Conservation (phyloP, 371 early-diverging fungal species). For the Apophysomyces elegans region DNA sequence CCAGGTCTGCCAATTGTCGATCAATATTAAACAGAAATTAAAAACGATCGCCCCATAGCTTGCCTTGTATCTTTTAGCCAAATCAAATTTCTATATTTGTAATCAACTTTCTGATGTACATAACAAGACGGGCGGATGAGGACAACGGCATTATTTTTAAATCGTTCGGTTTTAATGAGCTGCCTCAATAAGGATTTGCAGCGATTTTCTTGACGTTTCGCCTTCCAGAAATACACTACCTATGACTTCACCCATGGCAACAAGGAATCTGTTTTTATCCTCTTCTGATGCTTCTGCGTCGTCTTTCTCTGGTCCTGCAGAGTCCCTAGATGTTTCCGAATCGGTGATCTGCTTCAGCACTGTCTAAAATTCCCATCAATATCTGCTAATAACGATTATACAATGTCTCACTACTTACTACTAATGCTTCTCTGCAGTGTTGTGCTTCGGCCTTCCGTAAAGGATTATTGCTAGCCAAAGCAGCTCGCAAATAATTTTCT, state of each 20-base stretch:
- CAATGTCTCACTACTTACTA: slow-evolving; percentile 23
- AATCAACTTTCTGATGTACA: neutral
- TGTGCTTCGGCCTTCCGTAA: slow-evolving; percentile 35
- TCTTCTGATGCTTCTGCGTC: slow-evolving; percentile 16
- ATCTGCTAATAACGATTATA: too few relatives aligned
- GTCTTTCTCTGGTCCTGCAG: slow-evolving; percentile 13
- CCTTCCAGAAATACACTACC: slow-evolving; percentile 6
- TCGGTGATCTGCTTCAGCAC: slow-evolving; percentile 10
- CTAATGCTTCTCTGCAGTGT: slow-evolving; percentile 46
- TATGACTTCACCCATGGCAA: slow-evolving; percentile 9
- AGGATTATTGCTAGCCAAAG: slow-evolving; percentile 28
- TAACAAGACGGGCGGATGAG: too few relatives aligned
- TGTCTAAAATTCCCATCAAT: neutral
- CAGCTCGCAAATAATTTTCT: slow-evolving; percentile 35
- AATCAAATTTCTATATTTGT: neutral
- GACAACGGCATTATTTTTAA: neutral
- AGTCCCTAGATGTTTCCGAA: slow-evolving; percentile 8
- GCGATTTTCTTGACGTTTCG: neutral
- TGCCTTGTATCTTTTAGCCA: too few relatives aligned
- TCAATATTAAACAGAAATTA: too few relatives aligned
- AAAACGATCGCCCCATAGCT: too few relatives aligned
- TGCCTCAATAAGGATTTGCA: neutral
- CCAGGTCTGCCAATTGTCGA: too few relatives aligned
- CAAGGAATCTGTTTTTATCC: slow-evolving; percentile 4
- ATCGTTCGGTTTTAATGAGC: neutral